These are phyloP conservation scores for Chaetomidium leptoderma DNA, from an alignment of 495 filamentous ascomycete genomes.

Conservation along the genomic window DNA sequence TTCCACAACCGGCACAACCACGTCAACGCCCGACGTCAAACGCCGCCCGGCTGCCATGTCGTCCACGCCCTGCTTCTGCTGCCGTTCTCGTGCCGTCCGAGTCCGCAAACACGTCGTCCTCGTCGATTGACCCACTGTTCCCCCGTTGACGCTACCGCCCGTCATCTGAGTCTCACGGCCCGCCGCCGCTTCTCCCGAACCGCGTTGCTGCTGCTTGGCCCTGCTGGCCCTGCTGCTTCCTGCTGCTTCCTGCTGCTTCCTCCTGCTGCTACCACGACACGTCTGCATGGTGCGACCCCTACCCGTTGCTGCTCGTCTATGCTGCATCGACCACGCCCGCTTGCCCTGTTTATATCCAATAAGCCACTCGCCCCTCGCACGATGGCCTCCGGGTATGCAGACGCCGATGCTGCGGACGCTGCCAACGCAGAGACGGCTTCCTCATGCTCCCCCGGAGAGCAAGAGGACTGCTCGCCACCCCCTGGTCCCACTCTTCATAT, in stretches of 20 bases:
- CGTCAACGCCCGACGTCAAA: slow-evolving; percentile 18
- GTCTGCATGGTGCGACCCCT: slow-evolving; percentile 31
- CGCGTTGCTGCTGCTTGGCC: slow-evolving; percentile 2
- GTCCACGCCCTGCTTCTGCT: slow-evolving; percentile 5
- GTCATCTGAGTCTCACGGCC: slow-evolving; percentile 5
- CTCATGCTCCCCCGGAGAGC: slow-evolving; percentile 2
- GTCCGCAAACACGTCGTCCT: slow-evolving; percentile 14
- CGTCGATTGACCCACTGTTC: slow-evolving; percentile 1
- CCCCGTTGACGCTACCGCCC: slow-evolving; percentile 7
- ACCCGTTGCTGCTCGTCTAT: slow-evolving; percentile 18
- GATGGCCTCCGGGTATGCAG: slow-evolving; percentile 15
- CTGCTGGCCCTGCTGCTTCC: slow-evolving; percentile 6
- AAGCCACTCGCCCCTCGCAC: slow-evolving; percentile 24
- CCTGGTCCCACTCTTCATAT: slow-evolving; percentile 1
- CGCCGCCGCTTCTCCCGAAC: background rate
- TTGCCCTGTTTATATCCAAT: slow-evolving; percentile 33
- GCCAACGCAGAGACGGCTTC: slow-evolving; percentile 20
- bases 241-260: slow-evolving; percentile 4
- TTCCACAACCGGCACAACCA: slow-evolving; percentile 21
- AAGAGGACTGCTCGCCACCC: background rate
- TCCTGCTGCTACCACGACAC: slow-evolving; percentile 24
- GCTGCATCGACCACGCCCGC: slow-evolving; percentile 16
- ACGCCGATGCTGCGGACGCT: slow-evolving; percentile 19
- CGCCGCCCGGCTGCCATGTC: slow-evolving; percentile 15
- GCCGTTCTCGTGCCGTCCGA: slow-evolving; percentile 19